These are phyloP conservation scores for Pseudogymnoascus destructans DNA, from an alignment of 2,329 filamentous ascomycete species.

Conservation along the genomic window DNA sequence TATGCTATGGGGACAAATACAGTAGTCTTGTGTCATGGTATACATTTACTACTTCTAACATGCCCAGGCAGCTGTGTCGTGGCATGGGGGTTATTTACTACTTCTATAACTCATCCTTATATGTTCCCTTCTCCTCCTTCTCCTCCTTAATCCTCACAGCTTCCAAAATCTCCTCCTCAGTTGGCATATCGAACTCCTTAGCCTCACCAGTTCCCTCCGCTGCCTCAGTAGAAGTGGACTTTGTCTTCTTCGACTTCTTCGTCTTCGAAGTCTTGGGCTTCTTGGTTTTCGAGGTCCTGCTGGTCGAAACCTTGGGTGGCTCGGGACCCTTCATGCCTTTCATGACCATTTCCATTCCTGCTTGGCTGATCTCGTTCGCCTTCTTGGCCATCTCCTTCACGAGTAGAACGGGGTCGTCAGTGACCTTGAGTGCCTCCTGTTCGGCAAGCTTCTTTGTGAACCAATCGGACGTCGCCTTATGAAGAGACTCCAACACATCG, in stretches of 20 bases:
- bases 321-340: slow-evolving; percentile 46
- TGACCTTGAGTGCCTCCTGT: slow-evolving; percentile 56
- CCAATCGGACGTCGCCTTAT: slow-evolving; percentile 56
- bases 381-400: slow-evolving; percentile 58
- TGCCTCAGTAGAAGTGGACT: slow-evolving; percentile 21
- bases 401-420: slow-evolving; percentile 63
- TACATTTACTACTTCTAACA: slow-evolving; percentile 5
- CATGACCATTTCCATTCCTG: slow-evolving; percentile 55
- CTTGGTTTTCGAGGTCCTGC: slow-evolving; percentile 28
- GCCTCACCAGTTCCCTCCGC: slow-evolving; percentile 31
- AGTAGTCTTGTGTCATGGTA: background rate
- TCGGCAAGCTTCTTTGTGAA: slow-evolving; percentile 55
- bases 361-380: slow-evolving; percentile 58
- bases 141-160: slow-evolving; percentile 35
- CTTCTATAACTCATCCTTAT: slow-evolving; percentile 7
- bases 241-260: slow-evolving; percentile 28
- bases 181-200: slow-evolving; percentile 32
- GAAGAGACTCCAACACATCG: slow-evolving; percentile 45
- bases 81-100: slow-evolving; percentile 2
- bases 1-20: background rate
- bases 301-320: slow-evolving; percentile 30
- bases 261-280: slow-evolving; percentile 29
- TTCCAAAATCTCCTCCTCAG: slow-evolving; percentile 38
- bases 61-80: background rate
- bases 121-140: background rate